Base-by-base conservation (phyloP, 805 yeast genomes). In the Tetrapisispora pingtungensis region DNA sequence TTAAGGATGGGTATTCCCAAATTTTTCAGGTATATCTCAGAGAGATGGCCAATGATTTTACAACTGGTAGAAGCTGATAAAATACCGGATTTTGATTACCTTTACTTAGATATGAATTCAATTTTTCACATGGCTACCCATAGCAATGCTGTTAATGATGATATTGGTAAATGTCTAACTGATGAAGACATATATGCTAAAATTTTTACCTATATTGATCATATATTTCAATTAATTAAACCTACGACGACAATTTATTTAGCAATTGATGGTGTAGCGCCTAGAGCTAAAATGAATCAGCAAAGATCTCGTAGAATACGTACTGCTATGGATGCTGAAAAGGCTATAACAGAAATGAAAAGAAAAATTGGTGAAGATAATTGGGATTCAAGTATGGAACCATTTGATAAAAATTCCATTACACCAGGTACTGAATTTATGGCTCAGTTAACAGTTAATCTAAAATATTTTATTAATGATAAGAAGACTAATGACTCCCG, bases 191-290 rank as follows among this genome's bases (percentile, higher is more conserved):
- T 88, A 73, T 93, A 80, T 67, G 80, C 87, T 15, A 82, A 90
- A n/a, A 88, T 93, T 39, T 90, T 89, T 68, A 82, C 85, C 30
- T 93, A 93, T 59, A 90, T 93, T 50, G 98, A 93, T 62, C 97
- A 93, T 64, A 69, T 93, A 46, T 90, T 93, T 57, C 81, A 81
- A 49, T 78, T 86, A 24, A 88, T 93, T 52, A 79, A 80, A 61
- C 99, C 99, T 10, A 73, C 84, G 55, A 75, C 85, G 59, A 77
- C 82, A 13, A 85, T 90, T 54, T 89, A 83, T 61, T 88, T 90
- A 96, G 97, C 98, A 3, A 85, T 90, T 56, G 98, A 90, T 68
- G 98, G 98, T 61, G 97, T 90, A 41, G 98, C 98, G 0, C 98
- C 98, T 34, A 73, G 98, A 62, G 98, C 98, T 10, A 90, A 90